A percentile compares a stretch with the other conserved stretches of the same genome.
Evolutionary conservation across 2,329 filamentous ascomycete species (phyloP).

Genomic region (Aspergillus novoparasiticus): DNA sequence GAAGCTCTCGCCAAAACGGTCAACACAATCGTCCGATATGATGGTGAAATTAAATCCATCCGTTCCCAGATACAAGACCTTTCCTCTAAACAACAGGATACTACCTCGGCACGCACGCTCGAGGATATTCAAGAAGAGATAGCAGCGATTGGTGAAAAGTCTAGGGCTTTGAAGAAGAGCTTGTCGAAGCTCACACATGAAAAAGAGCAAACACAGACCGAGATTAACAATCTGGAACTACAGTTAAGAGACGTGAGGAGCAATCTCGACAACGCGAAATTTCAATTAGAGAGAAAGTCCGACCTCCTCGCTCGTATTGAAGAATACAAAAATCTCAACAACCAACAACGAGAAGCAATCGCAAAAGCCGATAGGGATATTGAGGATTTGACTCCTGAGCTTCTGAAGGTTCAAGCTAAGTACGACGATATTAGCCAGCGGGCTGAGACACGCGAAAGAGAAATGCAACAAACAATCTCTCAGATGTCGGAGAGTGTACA

Average conservation of each 20-base stretch:
- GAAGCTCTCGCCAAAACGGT: slow-evolving; percentile 78
- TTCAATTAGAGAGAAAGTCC: slow-evolving; percentile 80
- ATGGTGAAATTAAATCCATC: slow-evolving; percentile 71
- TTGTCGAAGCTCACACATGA: slow-evolving; percentile 69
- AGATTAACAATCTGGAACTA: slow-evolving; percentile 72
- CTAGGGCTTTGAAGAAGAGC: slow-evolving; percentile 63
- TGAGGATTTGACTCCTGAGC: slow-evolving; percentile 71
- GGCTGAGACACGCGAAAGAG: slow-evolving; percentile 72
- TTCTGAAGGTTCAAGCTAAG: slow-evolving; percentile 72
- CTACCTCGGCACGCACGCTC: slow-evolving; percentile 66
- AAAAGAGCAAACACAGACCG: slow-evolving; percentile 69
- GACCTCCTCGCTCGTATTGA: slow-evolving; percentile 72
- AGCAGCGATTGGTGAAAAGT: slow-evolving; percentile 66
- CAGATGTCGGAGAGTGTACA: slow-evolving; percentile 73
- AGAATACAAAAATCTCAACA: slow-evolving; percentile 68
- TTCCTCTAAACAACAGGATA: slow-evolving; percentile 72
- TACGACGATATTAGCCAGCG: slow-evolving; percentile 76
- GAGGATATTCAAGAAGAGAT: slow-evolving; percentile 84
- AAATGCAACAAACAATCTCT: slow-evolving; percentile 70
- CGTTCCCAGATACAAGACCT: slow-evolving; percentile 75
- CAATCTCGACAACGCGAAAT: slow-evolving; percentile 69
- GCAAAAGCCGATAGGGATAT: slow-evolving; percentile 72
- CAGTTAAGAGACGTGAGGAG: slow-evolving; percentile 74
- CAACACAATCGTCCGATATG: slow-evolving; percentile 70
- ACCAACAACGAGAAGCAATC: slow-evolving; percentile 70